Evolutionary conservation across 257 asterid species (phyloP), one percentile per base, ranked within the genome.

Genomic region (Verbascum thapsus): DNA sequence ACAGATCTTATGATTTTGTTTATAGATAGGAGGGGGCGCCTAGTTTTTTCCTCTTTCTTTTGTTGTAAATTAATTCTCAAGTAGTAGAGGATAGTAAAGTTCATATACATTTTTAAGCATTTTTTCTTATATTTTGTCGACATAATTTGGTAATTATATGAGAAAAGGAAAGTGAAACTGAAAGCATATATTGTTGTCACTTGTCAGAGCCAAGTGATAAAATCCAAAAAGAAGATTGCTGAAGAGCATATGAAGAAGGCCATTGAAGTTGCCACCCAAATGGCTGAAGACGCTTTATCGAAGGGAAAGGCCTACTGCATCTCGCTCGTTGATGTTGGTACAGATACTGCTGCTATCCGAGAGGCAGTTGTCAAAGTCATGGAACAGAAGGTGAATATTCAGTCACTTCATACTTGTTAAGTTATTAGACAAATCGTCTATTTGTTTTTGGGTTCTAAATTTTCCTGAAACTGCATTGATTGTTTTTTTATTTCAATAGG

Each of bases 281-380:
- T 50, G 63, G 98, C 99, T 40, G 98, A 87, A 74, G 76, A 39
- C 43, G 96, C 99, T 57, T 72, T 74, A 18, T 72, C 85, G 23
- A 83, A 72, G 57, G 99, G 99, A 61, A 90, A 85, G 75, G 61
- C 86, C 65, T 88, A 74, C 73, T 90, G 99, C 72, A 72, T 94
- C 66, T 79, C 80, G 47, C 81, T 63, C 63, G 91, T 88, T 26
- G 74, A 80, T 61, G 97, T 94, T 67, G 99, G 96, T 65, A 76
- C 83, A 23, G 98, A 94, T 81, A 86, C 95, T 50, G n/a, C 84
- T 54, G 98, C 99, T 68, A 78, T 94, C 38, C 94, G 99, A 13
- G 99, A 94, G 79, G 98, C 99, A 60, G 98, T 87, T 69, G 85
- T 94, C 67, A 85, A 88, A 86, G 92, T 94, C 78, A 84, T 84